A percentile compares a stretch with the other conserved stretches of the same genome.
These are phyloP conservation scores for Starmerella bombi DNA, from an alignment of 805 yeast species.

Conservation along the genomic window DNA sequence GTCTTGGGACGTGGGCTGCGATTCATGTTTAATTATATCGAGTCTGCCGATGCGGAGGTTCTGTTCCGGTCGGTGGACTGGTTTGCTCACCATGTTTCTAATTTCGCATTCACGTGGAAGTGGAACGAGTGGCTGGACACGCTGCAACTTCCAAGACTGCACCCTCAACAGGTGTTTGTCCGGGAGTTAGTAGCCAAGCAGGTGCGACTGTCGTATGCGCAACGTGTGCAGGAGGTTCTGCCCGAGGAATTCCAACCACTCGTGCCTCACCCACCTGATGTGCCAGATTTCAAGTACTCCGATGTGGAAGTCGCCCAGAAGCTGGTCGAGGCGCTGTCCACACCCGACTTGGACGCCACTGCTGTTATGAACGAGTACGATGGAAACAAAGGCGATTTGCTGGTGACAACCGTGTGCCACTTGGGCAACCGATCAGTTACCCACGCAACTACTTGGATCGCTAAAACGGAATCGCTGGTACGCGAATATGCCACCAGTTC, in stretches of 20 bases:
- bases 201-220: constrained; percentile 63
- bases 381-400: constrained; percentile 30
- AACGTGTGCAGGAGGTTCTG: constrained; percentile 57
- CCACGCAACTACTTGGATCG: constrained; percentile 48
- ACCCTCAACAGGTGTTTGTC: constrained; percentile 63
- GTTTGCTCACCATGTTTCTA: constrained; percentile 86
- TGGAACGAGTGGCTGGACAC: constrained; percentile 82
- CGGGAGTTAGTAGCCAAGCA: constrained; percentile 73
- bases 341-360: constrained; percentile 22
- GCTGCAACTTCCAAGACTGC: constrained; percentile 36
- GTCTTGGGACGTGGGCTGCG: constrained; percentile 87
- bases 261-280: constrained; percentile 29
- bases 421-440: constrained; percentile 83
- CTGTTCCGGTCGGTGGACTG: constrained; percentile 66
- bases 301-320: constrained; percentile 22
- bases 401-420: constrained; percentile 60
- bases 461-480: constrained; percentile 31
- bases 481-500: constrained; percentile 22
- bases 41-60: constrained; percentile 60
- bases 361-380: constrained; percentile 23
- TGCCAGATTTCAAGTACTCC: constrained; percentile 32
- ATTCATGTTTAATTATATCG: constrained; percentile 57
- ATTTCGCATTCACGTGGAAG: constrained; percentile 92
- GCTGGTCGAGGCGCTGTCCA: constrained; percentile 29
- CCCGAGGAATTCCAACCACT: constrained; percentile 39